Evolutionary conservation across 768 basidiomycete species (phyloP).

Genomic region (Ramaria sp.): DNA sequence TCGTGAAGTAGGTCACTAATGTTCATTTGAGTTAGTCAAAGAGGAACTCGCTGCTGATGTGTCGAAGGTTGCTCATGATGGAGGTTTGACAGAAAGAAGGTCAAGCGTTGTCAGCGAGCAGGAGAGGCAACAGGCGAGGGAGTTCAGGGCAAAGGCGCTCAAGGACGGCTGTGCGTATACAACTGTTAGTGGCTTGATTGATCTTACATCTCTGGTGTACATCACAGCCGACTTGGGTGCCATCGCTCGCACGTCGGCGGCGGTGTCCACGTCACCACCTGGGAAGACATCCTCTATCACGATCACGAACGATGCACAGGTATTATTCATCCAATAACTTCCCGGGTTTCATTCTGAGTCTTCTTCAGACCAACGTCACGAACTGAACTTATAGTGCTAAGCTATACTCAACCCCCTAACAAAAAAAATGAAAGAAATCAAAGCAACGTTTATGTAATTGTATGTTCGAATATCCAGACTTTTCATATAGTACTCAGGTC

Average conservation of each 20-base stretch:
- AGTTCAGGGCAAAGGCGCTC: conserved; percentile 66
- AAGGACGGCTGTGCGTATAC: conserved; percentile 42
- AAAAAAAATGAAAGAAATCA: background rate
- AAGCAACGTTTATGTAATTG: background rate
- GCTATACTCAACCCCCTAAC: background rate
- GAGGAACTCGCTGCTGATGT: conserved; percentile 5
- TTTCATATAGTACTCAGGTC: too few species aligned
- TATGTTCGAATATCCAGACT: background rate
- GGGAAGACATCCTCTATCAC: conserved; percentile 17
- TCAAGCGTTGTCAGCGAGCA: conserved; percentile 38
- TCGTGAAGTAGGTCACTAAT: too few species aligned
- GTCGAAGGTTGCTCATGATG: conserved; percentile 10
- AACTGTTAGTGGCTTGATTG: background rate
- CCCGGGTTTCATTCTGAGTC: background rate
- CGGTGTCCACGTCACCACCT: conserved; percentile 41
- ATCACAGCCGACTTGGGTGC: conserved; percentile 49
- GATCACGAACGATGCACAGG: conserved; percentile 20
- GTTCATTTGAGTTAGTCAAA: conserved; percentile 2
- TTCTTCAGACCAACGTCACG: background rate
- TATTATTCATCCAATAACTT: background rate
- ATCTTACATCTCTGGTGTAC: background rate
- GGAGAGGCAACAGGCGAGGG: conserved; percentile 50
- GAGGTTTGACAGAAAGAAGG: background rate
- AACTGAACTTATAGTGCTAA: background rate
- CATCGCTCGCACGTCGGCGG: conserved; percentile 78